Evolutionary conservation across 495 filamentous ascomycete genomes (phyloP).

Genomic region (Annulohypoxylon moriforme): DNA sequence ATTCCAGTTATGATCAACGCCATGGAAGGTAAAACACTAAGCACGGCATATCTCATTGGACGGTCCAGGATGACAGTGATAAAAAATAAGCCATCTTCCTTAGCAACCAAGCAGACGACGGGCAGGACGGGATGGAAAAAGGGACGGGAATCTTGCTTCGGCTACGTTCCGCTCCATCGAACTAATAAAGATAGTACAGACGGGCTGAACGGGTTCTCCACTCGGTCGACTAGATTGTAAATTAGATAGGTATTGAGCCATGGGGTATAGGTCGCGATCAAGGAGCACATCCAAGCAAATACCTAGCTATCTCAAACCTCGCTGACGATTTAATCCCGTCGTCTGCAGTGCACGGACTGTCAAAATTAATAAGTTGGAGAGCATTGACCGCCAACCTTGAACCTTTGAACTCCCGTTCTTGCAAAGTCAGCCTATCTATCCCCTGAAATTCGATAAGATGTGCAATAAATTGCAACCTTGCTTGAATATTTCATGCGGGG

Average conservation of each 20-base stretch:
- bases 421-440: conserved; percentile 12
- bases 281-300: not conserved
- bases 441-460: conserved; percentile 28
- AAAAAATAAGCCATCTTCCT: conserved; percentile 14
- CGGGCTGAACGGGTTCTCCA: conserved; percentile 24
- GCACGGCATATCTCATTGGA: not conserved
- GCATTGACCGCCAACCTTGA: conserved; percentile 31
- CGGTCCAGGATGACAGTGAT: not conserved
- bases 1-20: conserved; percentile 6
- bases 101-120: conserved; percentile 5
- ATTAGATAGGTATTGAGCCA: conserved; percentile 3
- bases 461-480: conserved; percentile 19
- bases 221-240: conserved; percentile 2
- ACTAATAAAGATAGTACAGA: conserved; percentile 26
- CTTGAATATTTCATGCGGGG: conserved; percentile 35
- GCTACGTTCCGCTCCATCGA: conserved; percentile 34
- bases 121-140: conserved; percentile 6
- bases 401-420: not conserved
- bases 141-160: conserved; percentile 33
- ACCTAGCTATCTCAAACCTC: conserved; percentile 3
- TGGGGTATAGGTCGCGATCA: conserved; percentile 12
- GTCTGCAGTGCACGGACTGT: conserved; percentile 12
- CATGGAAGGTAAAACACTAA: not conserved
- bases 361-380: conserved; percentile 21
- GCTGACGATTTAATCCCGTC: conserved; percentile 6